Percentiles rank a stretch among this genome's conserved stretches.
Conservation (phyloP, 2,329 filamentous ascomycete genomes). For the Ophiostoma ips region DNA sequence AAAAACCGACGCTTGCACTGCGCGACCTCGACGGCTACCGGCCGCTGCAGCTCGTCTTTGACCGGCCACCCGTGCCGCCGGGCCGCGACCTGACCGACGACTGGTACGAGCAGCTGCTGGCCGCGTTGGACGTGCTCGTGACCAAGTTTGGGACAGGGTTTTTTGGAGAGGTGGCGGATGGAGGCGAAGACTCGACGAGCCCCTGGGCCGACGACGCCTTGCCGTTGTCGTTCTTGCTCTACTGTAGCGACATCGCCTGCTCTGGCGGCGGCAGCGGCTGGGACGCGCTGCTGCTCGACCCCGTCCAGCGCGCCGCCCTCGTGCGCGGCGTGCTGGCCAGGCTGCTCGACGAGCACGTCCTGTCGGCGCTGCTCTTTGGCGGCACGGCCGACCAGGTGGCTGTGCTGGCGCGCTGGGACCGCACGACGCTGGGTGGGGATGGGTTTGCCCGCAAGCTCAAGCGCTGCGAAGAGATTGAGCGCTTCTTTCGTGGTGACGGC, state of each 20-base stretch:
- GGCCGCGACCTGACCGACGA: constrained; percentile 12
- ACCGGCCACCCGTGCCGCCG: constrained; percentile 6
- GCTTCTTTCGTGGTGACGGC: constrained; percentile 13
- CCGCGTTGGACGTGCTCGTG: constrained; percentile 17
- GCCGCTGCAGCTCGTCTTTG: constrained; percentile 16
- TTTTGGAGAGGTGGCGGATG: constrained; percentile 13
- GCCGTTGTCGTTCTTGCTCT: constrained; percentile 20
- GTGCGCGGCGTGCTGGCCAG: constrained; percentile 24
- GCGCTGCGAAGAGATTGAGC: constrained; percentile 19
- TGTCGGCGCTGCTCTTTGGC: constrained; percentile 27
- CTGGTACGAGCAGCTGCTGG: constrained; percentile 19
- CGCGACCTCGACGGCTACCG: constrained; percentile 8
- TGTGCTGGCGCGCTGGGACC: constrained; percentile 21
- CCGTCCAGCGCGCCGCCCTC: constrained; percentile 20
- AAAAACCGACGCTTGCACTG: neutral
- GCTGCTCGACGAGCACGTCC: constrained; percentile 26
- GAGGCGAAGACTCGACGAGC: neutral
- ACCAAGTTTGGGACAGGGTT: constrained; percentile 15
- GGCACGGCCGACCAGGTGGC: constrained; percentile 16
- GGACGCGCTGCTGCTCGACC: constrained; percentile 21
- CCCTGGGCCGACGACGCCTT: neutral
- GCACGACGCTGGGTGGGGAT: constrained; percentile 19
- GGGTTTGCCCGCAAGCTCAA: constrained; percentile 23
- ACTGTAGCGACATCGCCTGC: constrained; percentile 20
- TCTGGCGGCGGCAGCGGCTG: constrained; percentile 24